Evolutionary conservation across 108 stramenopile species (phyloP), one percentile per base, ranked within the genome.

Genomic region (Aurantiochytrium sp.): DNA sequence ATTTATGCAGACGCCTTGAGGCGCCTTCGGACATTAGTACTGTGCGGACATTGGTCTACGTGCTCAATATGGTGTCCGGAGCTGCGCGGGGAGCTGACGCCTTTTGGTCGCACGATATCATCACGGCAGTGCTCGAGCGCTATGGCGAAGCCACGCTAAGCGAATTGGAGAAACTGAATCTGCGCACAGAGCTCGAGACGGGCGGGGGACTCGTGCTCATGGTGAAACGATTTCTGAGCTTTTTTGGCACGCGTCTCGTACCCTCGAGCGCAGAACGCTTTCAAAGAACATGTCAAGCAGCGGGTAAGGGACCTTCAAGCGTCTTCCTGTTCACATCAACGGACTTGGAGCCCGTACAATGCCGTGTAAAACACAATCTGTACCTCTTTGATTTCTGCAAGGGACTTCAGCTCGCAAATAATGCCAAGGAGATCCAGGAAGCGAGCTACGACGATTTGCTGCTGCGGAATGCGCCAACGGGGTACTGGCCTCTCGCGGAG

Each of bases 401-500:
- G 28, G 91, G 60, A 23, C 43, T 88, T 29, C 42, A 88, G 43
- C 71, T 90, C 16, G 35, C 89, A 5, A 5, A 47, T 44, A 16
- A 55, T 29, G 91, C 91, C 19, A 59, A 58, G 29, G 25, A 5
- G 29, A 25, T 55, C 29, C 58, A 72, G 16, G 23, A 25, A 5
- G 49, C 29, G 8, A 87, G 42, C 29, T 91, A 89, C 91, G 49
- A 88, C 35, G 58, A 59, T 10, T 5, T 59, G 28, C 42, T 88
- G 23, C 53, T 90, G 55, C 58, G n/a, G 0, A 21, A 58, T 58
- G 59, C 87, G 29, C 89, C 89, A 4, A 57, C 90, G 25, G 29
- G 83, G 6, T 91, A 90, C 72, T 88, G 69, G 72, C 44, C 60
- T 14, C 88, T 92, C 14, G 60, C 89, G 49, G 92, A 93, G 87